Evolutionary conservation across 108 stramenopile genomes (phyloP).

Genomic region (Nitzschia palea): DNA sequence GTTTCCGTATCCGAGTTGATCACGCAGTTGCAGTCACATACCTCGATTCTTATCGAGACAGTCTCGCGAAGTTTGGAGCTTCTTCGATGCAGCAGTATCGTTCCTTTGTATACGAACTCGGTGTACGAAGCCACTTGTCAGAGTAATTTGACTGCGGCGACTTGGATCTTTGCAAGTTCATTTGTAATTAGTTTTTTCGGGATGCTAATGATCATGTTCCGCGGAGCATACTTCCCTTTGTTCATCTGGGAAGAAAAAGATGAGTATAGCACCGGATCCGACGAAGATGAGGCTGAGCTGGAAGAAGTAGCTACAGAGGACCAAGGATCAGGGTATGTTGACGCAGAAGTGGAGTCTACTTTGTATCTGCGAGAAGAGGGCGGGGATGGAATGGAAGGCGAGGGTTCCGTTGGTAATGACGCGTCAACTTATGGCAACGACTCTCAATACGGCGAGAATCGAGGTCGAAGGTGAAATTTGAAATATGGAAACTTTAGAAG

Average conservation of each 20-base stretch:
- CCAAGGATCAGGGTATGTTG: not conserved
- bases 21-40: slow-evolving; percentile 12
- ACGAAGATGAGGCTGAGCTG: not conserved
- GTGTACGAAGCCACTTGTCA: slow-evolving; percentile 35
- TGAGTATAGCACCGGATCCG: slow-evolving; percentile 7
- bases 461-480: too few species aligned
- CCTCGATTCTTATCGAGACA: slow-evolving; percentile 17
- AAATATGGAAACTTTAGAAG: too few species aligned
- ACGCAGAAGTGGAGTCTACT: not conserved
- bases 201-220: slow-evolving; percentile 39
- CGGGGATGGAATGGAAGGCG: not conserved
- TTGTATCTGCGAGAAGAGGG: not conserved
- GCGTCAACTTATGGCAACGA: not conserved
- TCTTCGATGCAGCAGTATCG: slow-evolving; percentile 32
- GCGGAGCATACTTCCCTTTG: slow-evolving; percentile 32
- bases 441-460: not conserved
- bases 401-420: not conserved
- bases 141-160: not conserved
- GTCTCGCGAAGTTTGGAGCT: slow-evolving; percentile 18
- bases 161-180: slow-evolving; percentile 23
- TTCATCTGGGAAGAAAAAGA: slow-evolving; percentile 16
- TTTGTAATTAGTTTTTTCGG: slow-evolving; percentile 34
- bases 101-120: slow-evolving; percentile 33
- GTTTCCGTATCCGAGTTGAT: slow-evolving; percentile 15
- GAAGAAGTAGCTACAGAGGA: slow-evolving; percentile 6